These are phyloP conservation scores for Maudiozyma saulgeensis DNA, from an alignment of 805 yeast genomes.

Conservation along the genomic window DNA sequence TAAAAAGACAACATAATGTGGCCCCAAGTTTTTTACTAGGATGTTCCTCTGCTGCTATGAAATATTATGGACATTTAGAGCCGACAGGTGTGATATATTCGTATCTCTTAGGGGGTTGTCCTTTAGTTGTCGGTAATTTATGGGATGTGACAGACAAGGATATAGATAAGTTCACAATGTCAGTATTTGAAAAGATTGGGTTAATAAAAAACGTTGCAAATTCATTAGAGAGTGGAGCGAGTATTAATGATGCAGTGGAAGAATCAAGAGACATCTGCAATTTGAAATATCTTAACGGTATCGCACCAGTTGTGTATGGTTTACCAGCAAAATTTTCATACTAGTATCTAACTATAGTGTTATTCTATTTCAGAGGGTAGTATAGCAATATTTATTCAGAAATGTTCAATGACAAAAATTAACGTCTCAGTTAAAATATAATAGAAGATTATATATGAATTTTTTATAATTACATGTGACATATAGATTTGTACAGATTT, in stretches of 20 bases:
- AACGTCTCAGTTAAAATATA: too few relatives aligned
- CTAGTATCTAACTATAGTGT: neutral
- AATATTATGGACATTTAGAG: slow-evolving; percentile 48
- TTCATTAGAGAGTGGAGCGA: slow-evolving; percentile 14
- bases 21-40: slow-evolving; percentile 72
- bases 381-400: too few relatives aligned
- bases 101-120: slow-evolving; percentile 73
- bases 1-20: slow-evolving; percentile 36
- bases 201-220: slow-evolving; percentile 28
- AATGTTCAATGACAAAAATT: too few relatives aligned
- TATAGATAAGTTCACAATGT: slow-evolving; percentile 65
- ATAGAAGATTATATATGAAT: too few relatives aligned
- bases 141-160: slow-evolving; percentile 99
- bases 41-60: slow-evolving; percentile 75
- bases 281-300: slow-evolving; percentile 72
- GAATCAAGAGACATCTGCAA: slow-evolving; percentile 59
- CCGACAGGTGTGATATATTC: slow-evolving; percentile 70
- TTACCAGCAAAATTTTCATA: slow-evolving; percentile 39
- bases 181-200: slow-evolving; percentile 60
- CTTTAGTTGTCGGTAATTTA: slow-evolving; percentile 72
- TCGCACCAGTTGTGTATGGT: slow-evolving; percentile 89
- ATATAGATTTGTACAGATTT: too few relatives aligned
- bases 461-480: too few relatives aligned
- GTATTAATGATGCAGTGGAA: slow-evolving; percentile 48
- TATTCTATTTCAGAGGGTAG: neutral